A percentile compares a stretch with the other conserved stretches of the same genome.
phyloP scores from a whole-genome alignment of 805 yeast species.

The Lipomyces japonicus region DNA sequence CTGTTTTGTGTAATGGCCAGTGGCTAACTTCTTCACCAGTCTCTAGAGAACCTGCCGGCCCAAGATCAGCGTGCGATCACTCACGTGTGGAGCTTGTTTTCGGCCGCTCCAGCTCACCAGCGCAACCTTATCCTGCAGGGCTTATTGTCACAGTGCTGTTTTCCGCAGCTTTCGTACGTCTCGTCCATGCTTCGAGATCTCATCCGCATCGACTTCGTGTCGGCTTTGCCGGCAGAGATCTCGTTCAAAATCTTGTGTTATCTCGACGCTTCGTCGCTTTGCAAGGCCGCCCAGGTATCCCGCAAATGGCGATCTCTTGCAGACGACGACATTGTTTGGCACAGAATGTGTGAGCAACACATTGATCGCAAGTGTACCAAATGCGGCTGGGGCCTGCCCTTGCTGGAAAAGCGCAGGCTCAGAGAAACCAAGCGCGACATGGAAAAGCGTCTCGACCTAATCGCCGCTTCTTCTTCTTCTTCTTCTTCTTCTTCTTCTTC shows the following conservation, averaged over 20 bases:
- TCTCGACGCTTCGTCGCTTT: conserved; percentile 87
- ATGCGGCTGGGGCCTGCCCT: conserved; percentile 98
- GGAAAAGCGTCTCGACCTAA: conserved; percentile 12
- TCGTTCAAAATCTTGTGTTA: conserved; percentile 81
- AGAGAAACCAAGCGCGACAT: conserved; percentile 32
- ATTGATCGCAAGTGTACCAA: conserved; percentile 95
- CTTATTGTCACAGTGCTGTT: conserved; percentile 82
- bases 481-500: not conserved
- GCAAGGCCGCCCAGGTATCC: conserved; percentile 91
- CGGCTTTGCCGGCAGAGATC: conserved; percentile 80
- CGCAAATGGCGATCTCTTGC: conserved; percentile 83
- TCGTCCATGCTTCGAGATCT: conserved; percentile 73
- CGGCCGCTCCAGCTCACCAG: conserved; percentile 66
- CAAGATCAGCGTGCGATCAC: conserved; percentile 72
- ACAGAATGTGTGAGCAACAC: conserved; percentile 97
- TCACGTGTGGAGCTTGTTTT: conserved; percentile 79
- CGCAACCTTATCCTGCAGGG: conserved; percentile 79
- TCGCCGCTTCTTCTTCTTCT: not conserved
- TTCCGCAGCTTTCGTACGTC: conserved; percentile 86
- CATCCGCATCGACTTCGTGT: conserved; percentile 83
- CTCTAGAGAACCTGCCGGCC: conserved; percentile 47
- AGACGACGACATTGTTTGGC: conserved; percentile 97
- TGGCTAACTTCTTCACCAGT: conserved; percentile 32
- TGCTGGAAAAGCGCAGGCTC: conserved; percentile 70
- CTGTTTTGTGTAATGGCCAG: conserved; percentile 35